Conservation (phyloP, 805 yeast species). For the Kluyveromyces nonfermentans region DNA sequence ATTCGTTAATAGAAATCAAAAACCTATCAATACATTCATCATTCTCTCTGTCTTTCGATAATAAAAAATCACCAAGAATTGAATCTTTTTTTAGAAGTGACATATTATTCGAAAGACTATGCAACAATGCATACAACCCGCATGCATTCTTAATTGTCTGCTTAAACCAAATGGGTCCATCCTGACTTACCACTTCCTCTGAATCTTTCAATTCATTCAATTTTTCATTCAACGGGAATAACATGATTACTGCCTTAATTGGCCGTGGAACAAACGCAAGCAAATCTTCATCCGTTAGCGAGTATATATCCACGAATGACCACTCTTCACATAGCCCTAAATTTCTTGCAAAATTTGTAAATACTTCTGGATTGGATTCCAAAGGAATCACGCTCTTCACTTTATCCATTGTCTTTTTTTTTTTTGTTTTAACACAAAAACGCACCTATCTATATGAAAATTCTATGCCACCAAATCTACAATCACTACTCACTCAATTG, state of each 20-base stretch:
- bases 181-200: slow-evolving; percentile 9
- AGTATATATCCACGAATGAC: slow-evolving; percentile 71
- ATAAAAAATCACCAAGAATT: slow-evolving; percentile 13
- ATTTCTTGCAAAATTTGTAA: slow-evolving; percentile 54
- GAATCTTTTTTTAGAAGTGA: slow-evolving; percentile 18
- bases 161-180: slow-evolving; percentile 55
- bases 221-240: slow-evolving; percentile 66
- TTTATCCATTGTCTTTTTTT: too few relatives aligned
- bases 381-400: slow-evolving; percentile 59
- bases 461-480: too few relatives aligned
- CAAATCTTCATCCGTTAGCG: slow-evolving; percentile 76
- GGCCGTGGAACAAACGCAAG: slow-evolving; percentile 79
- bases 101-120: slow-evolving; percentile 38
- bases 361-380: slow-evolving; percentile 84
- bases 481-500: too few relatives aligned
- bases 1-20: slow-evolving; percentile 15
- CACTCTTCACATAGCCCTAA: slow-evolving; percentile 57
- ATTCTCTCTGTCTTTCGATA: slow-evolving; percentile 18
- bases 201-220: slow-evolving; percentile 45
- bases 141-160: slow-evolving; percentile 86
- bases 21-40: slow-evolving; percentile 31
- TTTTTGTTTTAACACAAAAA: too few relatives aligned
- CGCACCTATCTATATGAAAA: too few relatives aligned
- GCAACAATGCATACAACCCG: slow-evolving; percentile 84
- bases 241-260: slow-evolving; percentile 57